Evolutionary conservation across 331 rosid genomes (phyloP).

Genomic region (Stylosanthes scabra): DNA sequence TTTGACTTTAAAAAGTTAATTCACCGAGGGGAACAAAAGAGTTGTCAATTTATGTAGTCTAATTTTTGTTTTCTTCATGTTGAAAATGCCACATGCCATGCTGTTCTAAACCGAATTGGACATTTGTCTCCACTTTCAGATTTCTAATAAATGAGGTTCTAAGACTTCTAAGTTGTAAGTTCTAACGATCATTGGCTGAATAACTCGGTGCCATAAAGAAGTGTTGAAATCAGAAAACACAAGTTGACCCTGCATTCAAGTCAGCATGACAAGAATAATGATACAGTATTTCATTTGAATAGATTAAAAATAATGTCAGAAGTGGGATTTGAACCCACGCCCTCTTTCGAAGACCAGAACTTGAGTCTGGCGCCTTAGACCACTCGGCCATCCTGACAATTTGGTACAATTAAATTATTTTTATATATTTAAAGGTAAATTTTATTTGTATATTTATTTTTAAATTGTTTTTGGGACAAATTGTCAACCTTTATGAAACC

Average conservation of each 20-base stretch:
- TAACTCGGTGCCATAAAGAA: background rate
- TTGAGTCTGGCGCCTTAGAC: slow-evolving; percentile 99
- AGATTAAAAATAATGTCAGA: slow-evolving; percentile 51
- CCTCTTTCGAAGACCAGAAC: slow-evolving; percentile 80
- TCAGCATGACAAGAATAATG: background rate
- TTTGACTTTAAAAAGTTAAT: no score
- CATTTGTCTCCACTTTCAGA: background rate
- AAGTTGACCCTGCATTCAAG: background rate
- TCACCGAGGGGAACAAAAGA: no score
- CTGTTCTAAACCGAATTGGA: background rate
- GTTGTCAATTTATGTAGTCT: no score
- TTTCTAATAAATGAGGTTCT: background rate
- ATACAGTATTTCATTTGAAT: no score
- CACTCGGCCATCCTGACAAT: slow-evolving; percentile 99
- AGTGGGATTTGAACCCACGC: slow-evolving; percentile 98
- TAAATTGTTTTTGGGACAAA: no score
- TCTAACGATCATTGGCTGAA: background rate
- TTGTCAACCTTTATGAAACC: no score
- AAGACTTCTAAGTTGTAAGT: background rate
- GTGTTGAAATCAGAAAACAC: background rate
- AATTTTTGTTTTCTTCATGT: no score
- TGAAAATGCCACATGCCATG: no score
- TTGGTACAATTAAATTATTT: no score
- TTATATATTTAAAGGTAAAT: no score
- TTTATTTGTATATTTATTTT: no score